Conservation (phyloP, 2,329 filamentous ascomycete species). For the Phialocephala sp. region DNA sequence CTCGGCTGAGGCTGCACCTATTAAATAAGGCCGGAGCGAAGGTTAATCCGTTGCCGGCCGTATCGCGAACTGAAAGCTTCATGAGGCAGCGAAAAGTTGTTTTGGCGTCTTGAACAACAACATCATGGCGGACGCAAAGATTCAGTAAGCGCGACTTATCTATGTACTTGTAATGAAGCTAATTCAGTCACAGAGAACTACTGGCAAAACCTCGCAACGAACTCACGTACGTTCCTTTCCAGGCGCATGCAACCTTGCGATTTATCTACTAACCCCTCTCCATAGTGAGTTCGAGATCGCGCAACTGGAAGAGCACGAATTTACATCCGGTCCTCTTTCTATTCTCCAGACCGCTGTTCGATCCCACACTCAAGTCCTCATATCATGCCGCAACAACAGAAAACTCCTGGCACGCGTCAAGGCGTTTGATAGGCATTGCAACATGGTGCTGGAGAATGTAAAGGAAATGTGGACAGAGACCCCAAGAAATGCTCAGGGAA, state of each 20-base stretch:
- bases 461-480: slow-evolving; percentile 99
- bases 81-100: slow-evolving; percentile 24
- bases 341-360: slow-evolving; percentile 97
- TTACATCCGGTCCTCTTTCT: slow-evolving; percentile 81
- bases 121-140: slow-evolving; percentile 72
- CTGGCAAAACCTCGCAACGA: slow-evolving; percentile 87
- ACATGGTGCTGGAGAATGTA: slow-evolving; percentile 97
- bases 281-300: slow-evolving; percentile 87
- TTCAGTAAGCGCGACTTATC: slow-evolving; percentile 58
- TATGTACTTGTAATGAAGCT: slow-evolving; percentile 19
- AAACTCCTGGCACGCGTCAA: slow-evolving; percentile 97
- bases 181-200: slow-evolving; percentile 69
- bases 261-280: slow-evolving; percentile 32
- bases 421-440: slow-evolving; percentile 98
- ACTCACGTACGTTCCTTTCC: slow-evolving; percentile 73
- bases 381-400: slow-evolving; percentile 97
- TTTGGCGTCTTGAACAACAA: slow-evolving; percentile 35
- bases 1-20: slow-evolving; percentile 15
- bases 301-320: slow-evolving; percentile 78
- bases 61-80: slow-evolving; percentile 32
- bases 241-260: slow-evolving; percentile 28
- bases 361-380: slow-evolving; percentile 92
- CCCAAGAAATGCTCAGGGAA: slow-evolving; percentile 79
- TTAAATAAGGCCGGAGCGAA: neutral
- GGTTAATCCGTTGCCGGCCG: slow-evolving; percentile 33